A percentile compares a stretch with the other conserved stretches of the same genome.
These are phyloP conservation scores for Aphanomyces invadans DNA, from an alignment of 352 stramenopile genomes.

Conservation along the genomic window DNA sequence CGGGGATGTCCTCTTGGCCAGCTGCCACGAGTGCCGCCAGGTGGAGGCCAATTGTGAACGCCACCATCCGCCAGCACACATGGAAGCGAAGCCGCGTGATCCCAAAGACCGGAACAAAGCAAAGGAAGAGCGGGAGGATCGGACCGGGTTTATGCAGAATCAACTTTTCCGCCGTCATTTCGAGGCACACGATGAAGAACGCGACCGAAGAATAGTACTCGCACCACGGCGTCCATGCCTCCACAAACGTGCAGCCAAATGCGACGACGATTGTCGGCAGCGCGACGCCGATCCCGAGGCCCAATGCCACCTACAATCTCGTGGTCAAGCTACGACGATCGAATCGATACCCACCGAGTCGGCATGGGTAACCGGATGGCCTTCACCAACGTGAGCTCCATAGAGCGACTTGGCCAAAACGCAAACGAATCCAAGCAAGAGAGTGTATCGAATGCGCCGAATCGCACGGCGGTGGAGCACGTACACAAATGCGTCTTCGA, in stretches of 20 bases:
- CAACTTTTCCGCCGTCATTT: constrained; percentile 35
- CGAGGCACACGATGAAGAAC: constrained; percentile 30
- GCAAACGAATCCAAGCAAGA: constrained; percentile 31
- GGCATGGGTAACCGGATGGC: neutral
- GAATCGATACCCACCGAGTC: neutral
- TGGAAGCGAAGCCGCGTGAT: constrained; percentile 38
- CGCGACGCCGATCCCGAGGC: constrained; percentile 27
- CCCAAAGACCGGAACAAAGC: constrained; percentile 38
- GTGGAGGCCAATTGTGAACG: constrained; percentile 20
- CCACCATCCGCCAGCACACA: constrained; percentile 19
- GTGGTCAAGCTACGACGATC: neutral
- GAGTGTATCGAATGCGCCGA: constrained; percentile 32
- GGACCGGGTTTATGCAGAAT: constrained; percentile 29
- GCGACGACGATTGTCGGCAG: constrained; percentile 25
- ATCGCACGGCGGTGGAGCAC: constrained; percentile 33
- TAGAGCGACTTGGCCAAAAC: constrained; percentile 31
- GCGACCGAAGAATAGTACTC: constrained; percentile 33
- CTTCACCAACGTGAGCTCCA: neutral
- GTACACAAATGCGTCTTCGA: constrained; percentile 29
- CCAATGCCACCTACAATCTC: constrained; percentile 15
- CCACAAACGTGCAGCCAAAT: constrained; percentile 27
- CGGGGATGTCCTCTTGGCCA: constrained; percentile 30
- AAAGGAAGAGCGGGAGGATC: constrained; percentile 36
- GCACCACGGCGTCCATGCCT: constrained; percentile 29
- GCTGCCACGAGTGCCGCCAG: constrained; percentile 27